Conservation (phyloP, 2,329 filamentous ascomycete species). For the Hypoxylon sp. region DNA sequence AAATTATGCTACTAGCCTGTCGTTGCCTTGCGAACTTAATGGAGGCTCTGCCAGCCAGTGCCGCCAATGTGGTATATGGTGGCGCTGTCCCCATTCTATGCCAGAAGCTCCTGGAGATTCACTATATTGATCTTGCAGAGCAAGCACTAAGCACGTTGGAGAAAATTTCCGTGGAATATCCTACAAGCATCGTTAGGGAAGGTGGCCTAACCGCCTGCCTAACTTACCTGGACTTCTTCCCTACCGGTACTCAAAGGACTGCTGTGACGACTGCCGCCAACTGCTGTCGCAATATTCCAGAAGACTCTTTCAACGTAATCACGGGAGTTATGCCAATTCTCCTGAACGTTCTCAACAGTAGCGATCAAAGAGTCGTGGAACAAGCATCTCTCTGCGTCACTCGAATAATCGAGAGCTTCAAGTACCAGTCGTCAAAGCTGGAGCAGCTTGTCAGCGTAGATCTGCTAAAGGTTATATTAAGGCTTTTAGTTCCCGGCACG, state of each 20-base stretch:
- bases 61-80: slow-evolving; percentile 97
- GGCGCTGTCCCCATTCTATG: slow-evolving; percentile 94
- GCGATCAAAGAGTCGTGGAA: slow-evolving; percentile 95
- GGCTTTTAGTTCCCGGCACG: slow-evolving; percentile 90
- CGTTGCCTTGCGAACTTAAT: slow-evolving; percentile 96
- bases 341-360: slow-evolving; percentile 90
- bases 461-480: slow-evolving; percentile 85
- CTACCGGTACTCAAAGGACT: slow-evolving; percentile 95
- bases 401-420: slow-evolving; percentile 97
- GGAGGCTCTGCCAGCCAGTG: slow-evolving; percentile 94
- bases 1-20: slow-evolving; percentile 97
- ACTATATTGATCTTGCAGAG: slow-evolving; percentile 97
- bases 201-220: slow-evolving; percentile 96
- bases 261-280: slow-evolving; percentile 98
- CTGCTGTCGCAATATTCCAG: slow-evolving; percentile 95
- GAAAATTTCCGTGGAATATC: slow-evolving; percentile 97
- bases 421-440: slow-evolving; percentile 85
- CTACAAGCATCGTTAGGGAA: slow-evolving; percentile 93
- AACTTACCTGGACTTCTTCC: slow-evolving; percentile 96
- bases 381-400: slow-evolving; percentile 97
- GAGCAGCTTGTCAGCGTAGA: slow-evolving; percentile 94
- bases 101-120: slow-evolving; percentile 94
- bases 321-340: slow-evolving; percentile 97
- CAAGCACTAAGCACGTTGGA: slow-evolving; percentile 96
- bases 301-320: slow-evolving; percentile 92